Base-by-base conservation (phyloP, 345 rosid species). In the Carallia brachiata region DNA sequence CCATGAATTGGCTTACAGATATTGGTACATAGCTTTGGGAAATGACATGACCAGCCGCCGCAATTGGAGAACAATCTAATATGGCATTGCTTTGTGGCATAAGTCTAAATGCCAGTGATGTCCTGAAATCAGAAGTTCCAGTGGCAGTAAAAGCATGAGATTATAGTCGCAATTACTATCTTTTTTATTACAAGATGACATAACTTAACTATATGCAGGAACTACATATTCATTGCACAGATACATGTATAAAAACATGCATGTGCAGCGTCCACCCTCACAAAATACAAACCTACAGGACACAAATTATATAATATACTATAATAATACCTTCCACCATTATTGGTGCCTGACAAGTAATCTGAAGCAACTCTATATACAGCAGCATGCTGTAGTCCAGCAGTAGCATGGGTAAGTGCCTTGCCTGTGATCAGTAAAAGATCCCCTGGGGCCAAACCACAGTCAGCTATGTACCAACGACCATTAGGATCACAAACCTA, bases 1-100 rank as follows among this genome's bases (percentile, higher is more conserved):
- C 97, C 99, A 95, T 89, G 81, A 95, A 95, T 78, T 95, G 97
- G 84, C 96, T 95, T 47, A 90, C 97, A 62, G 99, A 91, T 76
- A 95, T 84, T 55, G 96, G 97, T 54, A 87, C 96, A 82, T 86
- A 91, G 81, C 91, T 87, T 47, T 90, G 99, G 32, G 96, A 93
- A 82, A 90, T 90, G 63, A 87, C 84, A 83, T 95, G 97, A 74
- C 99, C 97, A 61, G 95, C 99, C n/a, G 97, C 93, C 59, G 88
- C 89, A 82, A 95, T 83, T 37, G 92, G 99, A 72, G 97, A 85
- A 77, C 97, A 90, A 87, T 95, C 99, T 80, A 95, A 86, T 80
- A 95, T 74, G 59, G 99, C 97, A 78, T 90, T 95, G 69, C 92
- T 85, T 78, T 89, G 97, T 4, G 99, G 99, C 95, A 95, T 90